phyloP scores from a whole-genome alignment of 2,329 filamentous ascomycete species.

The Fusarium sororula region DNA sequence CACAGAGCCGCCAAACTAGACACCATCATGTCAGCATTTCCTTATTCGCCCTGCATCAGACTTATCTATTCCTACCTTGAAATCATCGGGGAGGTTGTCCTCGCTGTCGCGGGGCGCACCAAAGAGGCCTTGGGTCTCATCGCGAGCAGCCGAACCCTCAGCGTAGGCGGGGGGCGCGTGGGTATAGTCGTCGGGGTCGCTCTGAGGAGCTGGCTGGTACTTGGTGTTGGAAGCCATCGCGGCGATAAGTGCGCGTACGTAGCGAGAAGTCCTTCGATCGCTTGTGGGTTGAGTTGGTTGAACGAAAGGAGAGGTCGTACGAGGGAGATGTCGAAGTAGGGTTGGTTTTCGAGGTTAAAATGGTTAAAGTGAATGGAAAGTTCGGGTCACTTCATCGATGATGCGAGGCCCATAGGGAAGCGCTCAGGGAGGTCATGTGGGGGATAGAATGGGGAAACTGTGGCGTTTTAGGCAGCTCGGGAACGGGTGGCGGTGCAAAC shows the following conservation, averaged over 20 bases:
- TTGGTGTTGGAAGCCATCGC: constrained; percentile 79
- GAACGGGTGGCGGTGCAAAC: constrained; percentile 24
- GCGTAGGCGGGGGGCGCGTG: constrained; percentile 85
- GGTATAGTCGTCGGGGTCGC: constrained; percentile 85
- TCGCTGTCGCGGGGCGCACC: constrained; percentile 79
- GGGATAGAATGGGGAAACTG: constrained; percentile 4
- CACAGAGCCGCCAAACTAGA: constrained; percentile 87
- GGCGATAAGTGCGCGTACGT: neutral
- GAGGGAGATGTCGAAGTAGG: neutral
- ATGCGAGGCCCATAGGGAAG: constrained; percentile 31
- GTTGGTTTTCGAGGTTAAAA: constrained; percentile 10
- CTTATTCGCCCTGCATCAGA: neutral
- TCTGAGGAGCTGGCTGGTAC: constrained; percentile 84
- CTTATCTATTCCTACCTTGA: constrained; percentile 71
- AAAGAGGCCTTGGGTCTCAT: constrained; percentile 65
- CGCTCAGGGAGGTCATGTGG: constrained; percentile 38
- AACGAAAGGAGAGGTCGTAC: neutral
- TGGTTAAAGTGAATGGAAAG: constrained; percentile 24
- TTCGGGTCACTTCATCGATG: constrained; percentile 31
- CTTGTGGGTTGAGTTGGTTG: neutral
- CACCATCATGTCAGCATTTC: constrained; percentile 23
- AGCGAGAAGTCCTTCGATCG: neutral
- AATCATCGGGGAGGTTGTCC: constrained; percentile 95
- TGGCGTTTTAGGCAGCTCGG: constrained; percentile 35
- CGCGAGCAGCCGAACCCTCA: constrained; percentile 63